Percentiles rank a stretch among this genome's conserved stretches.
phyloP scores from a whole-genome alignment of 2,329 filamentous ascomycete species.

The Teratosphaeriaceae sp. region DNA sequence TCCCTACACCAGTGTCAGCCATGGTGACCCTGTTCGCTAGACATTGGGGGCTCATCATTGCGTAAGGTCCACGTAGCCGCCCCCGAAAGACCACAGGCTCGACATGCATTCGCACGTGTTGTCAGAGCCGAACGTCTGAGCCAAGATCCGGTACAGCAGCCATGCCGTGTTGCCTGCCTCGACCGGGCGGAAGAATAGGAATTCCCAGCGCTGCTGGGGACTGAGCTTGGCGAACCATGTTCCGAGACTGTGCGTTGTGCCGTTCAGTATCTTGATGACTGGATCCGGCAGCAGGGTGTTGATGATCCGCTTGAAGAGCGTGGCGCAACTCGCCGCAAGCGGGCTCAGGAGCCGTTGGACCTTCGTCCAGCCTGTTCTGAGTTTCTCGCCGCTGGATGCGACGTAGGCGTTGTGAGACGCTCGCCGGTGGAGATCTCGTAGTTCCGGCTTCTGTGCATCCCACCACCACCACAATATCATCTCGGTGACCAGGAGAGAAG shows the following conservation, averaged over 20 bases:
- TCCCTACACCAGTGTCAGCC: conserved; percentile 9
- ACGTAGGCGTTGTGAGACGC: not conserved
- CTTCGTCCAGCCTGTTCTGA: not conserved
- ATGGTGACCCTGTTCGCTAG: not conserved
- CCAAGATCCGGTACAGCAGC: conserved; percentile 33
- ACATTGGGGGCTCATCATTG: not conserved
- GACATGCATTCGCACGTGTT: conserved; percentile 38
- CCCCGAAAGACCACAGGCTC: conserved; percentile 28
- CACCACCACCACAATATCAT: conserved; percentile 31
- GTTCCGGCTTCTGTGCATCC: conserved; percentile 11
- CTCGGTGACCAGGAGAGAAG: conserved; percentile 33
- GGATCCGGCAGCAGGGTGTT: not conserved
- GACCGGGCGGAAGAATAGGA: conserved; percentile 26
- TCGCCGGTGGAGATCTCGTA: conserved; percentile 9
- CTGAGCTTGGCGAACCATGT: conserved; percentile 1
- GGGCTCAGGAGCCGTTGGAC: not conserved
- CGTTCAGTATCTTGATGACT: not conserved
- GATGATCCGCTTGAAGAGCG: not conserved
- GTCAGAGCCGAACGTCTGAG: conserved; percentile 37
- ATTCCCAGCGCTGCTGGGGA: conserved; percentile 14
- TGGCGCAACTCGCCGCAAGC: not conserved
- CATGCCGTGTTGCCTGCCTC: conserved; percentile 34
- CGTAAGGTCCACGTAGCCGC: conserved; percentile 28
- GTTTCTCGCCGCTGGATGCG: not conserved
- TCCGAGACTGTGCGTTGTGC: not conserved